Conservation (phyloP, 768 basidiomycete species). For the Boletus reticuloceps region DNA sequence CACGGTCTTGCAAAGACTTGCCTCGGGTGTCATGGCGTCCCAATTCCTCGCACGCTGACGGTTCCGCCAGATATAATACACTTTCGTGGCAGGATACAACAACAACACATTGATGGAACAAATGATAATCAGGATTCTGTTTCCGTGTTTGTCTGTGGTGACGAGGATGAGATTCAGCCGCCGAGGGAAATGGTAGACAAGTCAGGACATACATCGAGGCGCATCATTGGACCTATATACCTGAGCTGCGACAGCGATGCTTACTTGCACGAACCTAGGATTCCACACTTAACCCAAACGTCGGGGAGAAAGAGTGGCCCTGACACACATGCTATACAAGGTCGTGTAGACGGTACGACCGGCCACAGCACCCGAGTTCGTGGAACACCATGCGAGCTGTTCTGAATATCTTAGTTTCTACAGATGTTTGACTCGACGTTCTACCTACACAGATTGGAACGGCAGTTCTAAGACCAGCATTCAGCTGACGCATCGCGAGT, state of each 20-base stretch:
- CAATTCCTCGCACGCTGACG: conserved; percentile 50
- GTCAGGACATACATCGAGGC: conserved; percentile 43
- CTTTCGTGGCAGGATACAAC: conserved; percentile 53
- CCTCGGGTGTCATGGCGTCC: conserved; percentile 54
- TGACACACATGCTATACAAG: conserved; percentile 50
- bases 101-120: conserved; percentile 47
- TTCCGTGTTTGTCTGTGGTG: conserved; percentile 52
- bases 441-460: conserved; percentile 46
- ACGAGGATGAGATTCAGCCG: background rate
- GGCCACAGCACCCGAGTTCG: conserved; percentile 58
- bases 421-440: background rate
- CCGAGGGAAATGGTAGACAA: too few species aligned
- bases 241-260: conserved; percentile 45
- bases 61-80: conserved; percentile 61
- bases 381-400: conserved; percentile 56
- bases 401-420: background rate
- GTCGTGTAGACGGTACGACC: conserved; percentile 60
- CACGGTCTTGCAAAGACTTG: conserved; percentile 11
- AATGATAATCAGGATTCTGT: conserved; percentile 52
- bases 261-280: conserved; percentile 42
- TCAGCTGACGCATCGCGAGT: background rate
- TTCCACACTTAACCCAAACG: background rate
- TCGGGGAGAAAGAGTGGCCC: background rate
- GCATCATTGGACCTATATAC: conserved; percentile 60
- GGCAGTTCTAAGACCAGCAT: conserved; percentile 30